phyloP scores from a whole-genome alignment of 768 basidiomycete genomes.

The Gyrodon lividus region DNA sequence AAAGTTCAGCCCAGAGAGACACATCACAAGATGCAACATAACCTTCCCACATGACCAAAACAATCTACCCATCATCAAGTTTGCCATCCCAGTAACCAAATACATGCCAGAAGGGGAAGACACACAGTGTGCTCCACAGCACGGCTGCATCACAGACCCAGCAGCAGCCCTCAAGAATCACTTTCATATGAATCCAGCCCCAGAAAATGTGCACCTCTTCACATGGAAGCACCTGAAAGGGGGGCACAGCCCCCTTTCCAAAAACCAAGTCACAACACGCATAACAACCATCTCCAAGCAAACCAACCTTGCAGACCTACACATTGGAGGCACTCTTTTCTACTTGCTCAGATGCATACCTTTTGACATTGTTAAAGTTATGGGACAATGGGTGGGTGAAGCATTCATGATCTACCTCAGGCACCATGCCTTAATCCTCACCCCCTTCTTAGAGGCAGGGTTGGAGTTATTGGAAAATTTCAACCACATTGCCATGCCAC shows the following conservation, averaged over 20 bases:
- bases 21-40: not conserved
- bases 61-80: not conserved
- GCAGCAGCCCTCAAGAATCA: not conserved
- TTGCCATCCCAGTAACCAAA: not conserved
- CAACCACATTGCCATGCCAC: no score
- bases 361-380: slow-evolving; percentile 14
- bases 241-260: not conserved
- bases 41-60: not conserved
- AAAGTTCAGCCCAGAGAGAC: no score
- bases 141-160: not conserved
- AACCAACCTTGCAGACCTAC: not conserved
- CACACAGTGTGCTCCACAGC: not conserved
- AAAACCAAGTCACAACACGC: not conserved
- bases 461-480: no score
- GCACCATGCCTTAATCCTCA: no score
- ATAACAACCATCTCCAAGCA: not conserved
- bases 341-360: slow-evolving; percentile 11
- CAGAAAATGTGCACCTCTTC: not conserved
- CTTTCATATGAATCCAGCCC: not conserved
- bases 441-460: no score
- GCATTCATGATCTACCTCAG: no score
- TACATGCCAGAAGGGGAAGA: not conserved
- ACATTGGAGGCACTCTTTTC: slow-evolving; percentile 1
- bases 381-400: no score
- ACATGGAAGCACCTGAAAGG: not conserved